Evolutionary conservation across 805 yeast genomes (phyloP).

Genomic region (Starmerella roubikii): DNA sequence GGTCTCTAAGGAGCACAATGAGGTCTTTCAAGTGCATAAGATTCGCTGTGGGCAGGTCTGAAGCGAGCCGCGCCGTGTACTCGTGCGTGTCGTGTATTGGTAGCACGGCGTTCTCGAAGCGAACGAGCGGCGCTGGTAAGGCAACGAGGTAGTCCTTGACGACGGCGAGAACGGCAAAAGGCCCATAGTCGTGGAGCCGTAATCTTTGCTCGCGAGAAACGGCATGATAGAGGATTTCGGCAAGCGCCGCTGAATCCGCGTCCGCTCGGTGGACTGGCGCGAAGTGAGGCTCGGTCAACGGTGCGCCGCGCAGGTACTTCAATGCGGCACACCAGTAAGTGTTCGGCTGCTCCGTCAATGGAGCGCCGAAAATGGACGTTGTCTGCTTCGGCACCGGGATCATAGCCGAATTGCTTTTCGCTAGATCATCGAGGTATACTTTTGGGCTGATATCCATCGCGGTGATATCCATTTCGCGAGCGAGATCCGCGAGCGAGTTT

Average conservation of each 20-base stretch:
- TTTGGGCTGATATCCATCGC: slow-evolving; percentile 59
- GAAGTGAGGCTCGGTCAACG: background rate
- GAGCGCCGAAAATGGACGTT: slow-evolving; percentile 25
- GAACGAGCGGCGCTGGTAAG: slow-evolving; percentile 42
- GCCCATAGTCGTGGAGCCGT: slow-evolving; percentile 44
- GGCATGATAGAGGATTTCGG: slow-evolving; percentile 18
- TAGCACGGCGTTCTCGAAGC: slow-evolving; percentile 34
- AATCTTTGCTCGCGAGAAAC: slow-evolving; percentile 39
- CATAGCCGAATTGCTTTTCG: slow-evolving; percentile 27
- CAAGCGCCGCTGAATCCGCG: slow-evolving; percentile 8
- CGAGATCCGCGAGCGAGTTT: slow-evolving; percentile 38
- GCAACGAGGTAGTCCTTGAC: slow-evolving; percentile 36
- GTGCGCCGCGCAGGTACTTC: slow-evolving; percentile 10
- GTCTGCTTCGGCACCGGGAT: slow-evolving; percentile 37
- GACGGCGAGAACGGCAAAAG: slow-evolving; percentile 36
- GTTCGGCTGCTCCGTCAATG: slow-evolving; percentile 16
- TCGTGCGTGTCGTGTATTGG: slow-evolving; percentile 41
- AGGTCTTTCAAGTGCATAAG: slow-evolving; percentile 4
- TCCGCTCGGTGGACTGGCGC: slow-evolving; percentile 1
- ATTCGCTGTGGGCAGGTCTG: slow-evolving; percentile 13
- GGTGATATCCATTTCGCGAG: slow-evolving; percentile 58
- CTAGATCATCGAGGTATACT: slow-evolving; percentile 56
- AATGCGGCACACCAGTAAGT: slow-evolving; percentile 23
- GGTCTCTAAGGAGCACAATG: background rate
- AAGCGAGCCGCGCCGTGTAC: slow-evolving; percentile 31